Evolutionary conservation across 768 basidiomycete species (phyloP).

Genomic region (Serendipita sp.): DNA sequence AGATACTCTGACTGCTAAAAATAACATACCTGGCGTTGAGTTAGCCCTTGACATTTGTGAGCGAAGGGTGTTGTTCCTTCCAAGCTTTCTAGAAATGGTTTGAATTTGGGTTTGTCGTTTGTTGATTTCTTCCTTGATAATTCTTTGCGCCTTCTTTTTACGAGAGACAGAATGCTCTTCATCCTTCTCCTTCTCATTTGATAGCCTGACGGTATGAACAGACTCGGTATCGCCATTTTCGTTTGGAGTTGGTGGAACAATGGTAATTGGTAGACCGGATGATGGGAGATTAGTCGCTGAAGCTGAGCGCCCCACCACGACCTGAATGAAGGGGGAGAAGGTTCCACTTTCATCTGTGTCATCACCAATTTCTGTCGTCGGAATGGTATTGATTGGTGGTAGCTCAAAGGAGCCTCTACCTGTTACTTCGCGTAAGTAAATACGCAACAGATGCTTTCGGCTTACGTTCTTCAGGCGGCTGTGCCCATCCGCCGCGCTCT

Average conservation of each 20-base stretch:
- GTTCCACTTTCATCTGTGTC: not conserved
- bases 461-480: conserved; percentile 13
- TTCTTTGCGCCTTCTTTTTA: conserved; percentile 57
- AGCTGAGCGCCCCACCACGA: not conserved
- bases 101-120: conserved; percentile 58
- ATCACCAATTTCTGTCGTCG: not conserved
- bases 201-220: conserved; percentile 1
- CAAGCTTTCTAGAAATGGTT: conserved; percentile 64
- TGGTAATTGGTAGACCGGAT: conserved; percentile 7
- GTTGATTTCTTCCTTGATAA: conserved; percentile 57
- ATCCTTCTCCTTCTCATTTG: conserved; percentile 5
- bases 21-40: conserved; percentile 52
- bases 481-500: conserved; percentile 30
- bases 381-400: conserved; percentile 1
- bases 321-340: not conserved
- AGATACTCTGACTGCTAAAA: not conserved
- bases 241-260: conserved; percentile 10
- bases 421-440: not conserved
- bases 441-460: not conserved
- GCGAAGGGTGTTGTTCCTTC: conserved; percentile 41
- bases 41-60: conserved; percentile 36
- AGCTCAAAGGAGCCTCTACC: conserved; percentile 2
- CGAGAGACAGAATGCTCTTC: conserved; percentile 9
- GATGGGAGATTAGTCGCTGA: not conserved
- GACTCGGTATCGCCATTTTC: conserved; percentile 2